These are phyloP conservation scores for Penicillium argentinense DNA, from an alignment of 495 filamentous ascomycete genomes.

Conservation along the genomic window DNA sequence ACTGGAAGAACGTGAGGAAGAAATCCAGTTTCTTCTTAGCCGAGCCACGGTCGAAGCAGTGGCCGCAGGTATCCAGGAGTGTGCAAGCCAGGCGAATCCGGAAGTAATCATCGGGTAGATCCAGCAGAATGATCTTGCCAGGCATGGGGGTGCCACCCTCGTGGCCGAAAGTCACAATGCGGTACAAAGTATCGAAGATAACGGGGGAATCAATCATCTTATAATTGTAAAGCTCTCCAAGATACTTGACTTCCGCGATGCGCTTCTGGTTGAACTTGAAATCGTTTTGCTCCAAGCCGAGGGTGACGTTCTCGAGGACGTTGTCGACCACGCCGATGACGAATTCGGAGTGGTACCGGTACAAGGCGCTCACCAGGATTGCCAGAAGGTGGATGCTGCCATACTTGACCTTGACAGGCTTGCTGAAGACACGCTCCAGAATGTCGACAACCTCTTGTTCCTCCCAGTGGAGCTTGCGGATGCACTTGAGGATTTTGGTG, in stretches of 20 bases:
- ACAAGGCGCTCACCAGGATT: conserved; percentile 82
- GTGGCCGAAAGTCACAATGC: conserved; percentile 89
- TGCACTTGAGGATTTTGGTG: conserved; percentile 86
- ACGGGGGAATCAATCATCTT: conserved; percentile 94
- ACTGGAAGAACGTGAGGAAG: conserved; percentile 96
- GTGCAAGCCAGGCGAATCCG: conserved; percentile 86
- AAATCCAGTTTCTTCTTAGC: conserved; percentile 98
- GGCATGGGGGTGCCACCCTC: conserved; percentile 78
- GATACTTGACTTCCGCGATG: conserved; percentile 92
- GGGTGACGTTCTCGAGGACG: conserved; percentile 79
- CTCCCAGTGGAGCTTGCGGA: conserved; percentile 97
- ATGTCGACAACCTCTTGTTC: conserved; percentile 82
- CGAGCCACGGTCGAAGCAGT: conserved; percentile 91
- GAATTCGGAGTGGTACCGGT: conserved; percentile 90
- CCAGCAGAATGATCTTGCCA: conserved; percentile 69
- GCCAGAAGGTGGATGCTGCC: conserved; percentile 95
- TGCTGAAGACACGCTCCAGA: conserved; percentile 88
- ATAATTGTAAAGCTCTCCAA: conserved; percentile 97
- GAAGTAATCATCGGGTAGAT: conserved; percentile 94
- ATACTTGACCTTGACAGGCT: conserved; percentile 95
- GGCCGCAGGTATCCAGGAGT: conserved; percentile 90
- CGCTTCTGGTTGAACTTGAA: conserved; percentile 98
- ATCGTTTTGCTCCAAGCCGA: conserved; percentile 92
- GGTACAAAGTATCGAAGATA: conserved; percentile 93
- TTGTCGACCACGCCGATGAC: conserved; percentile 86